Evolutionary conservation across 2,329 filamentous ascomycete species (phyloP).

Genomic region (Fusarium bulbicola): DNA sequence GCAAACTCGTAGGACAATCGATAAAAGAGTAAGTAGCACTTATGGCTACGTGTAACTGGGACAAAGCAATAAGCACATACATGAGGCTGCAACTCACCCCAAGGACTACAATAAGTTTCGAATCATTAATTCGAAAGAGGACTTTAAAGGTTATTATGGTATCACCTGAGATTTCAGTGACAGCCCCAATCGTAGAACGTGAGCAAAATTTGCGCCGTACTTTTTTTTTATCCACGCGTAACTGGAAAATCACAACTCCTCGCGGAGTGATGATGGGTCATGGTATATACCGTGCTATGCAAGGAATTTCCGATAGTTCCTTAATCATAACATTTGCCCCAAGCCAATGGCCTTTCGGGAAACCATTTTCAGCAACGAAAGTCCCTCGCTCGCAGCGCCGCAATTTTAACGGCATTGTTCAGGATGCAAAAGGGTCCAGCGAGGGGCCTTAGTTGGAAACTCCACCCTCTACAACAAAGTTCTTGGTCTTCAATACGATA

Average conservation of each 20-base stretch:
- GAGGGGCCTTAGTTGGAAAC: background rate
- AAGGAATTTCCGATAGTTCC: background rate
- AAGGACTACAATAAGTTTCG: background rate
- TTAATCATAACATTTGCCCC: background rate
- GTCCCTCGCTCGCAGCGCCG: background rate
- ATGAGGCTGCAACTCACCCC: slow-evolving; percentile 1
- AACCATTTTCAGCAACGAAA: slow-evolving; percentile 1
- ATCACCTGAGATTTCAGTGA: background rate
- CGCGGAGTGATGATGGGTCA: background rate
- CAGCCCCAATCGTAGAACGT: background rate
- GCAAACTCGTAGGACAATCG: background rate
- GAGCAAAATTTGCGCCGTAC: background rate
- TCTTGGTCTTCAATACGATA: background rate
- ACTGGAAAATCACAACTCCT: background rate
- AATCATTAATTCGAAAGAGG: background rate
- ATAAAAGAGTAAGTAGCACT: background rate
- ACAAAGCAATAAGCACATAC: background rate
- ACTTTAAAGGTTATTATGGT: background rate
- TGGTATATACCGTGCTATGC: background rate
- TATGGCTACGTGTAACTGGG: slow-evolving; percentile 2
- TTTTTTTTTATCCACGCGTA: background rate
- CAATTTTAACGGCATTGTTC: background rate
- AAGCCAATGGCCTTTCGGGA: background rate
- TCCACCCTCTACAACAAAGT: background rate
- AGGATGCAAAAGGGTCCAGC: background rate